These are phyloP conservation scores for Pseudozyma pruni DNA, from an alignment of 1,284 basidiomycete genomes.

Conservation along the genomic window DNA sequence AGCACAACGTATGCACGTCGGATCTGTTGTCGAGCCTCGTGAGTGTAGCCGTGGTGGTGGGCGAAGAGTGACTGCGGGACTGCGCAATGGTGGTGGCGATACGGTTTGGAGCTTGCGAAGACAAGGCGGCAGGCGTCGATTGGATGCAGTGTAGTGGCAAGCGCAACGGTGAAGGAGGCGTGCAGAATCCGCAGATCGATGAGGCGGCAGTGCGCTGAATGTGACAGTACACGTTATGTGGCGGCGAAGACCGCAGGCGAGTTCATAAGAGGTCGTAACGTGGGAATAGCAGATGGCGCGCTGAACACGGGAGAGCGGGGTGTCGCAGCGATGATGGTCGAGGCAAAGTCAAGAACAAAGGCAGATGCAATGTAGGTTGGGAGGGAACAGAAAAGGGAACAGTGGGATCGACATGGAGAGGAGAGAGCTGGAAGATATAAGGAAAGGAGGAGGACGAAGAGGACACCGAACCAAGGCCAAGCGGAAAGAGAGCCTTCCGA, in stretches of 20 bases:
- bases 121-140: too few species aligned
- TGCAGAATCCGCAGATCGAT: too few species aligned
- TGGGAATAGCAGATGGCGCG: neutral
- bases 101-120: too few species aligned
- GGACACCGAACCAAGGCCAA: neutral
- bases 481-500: conserved; percentile 26
- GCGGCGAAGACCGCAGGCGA: neutral
- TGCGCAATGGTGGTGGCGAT: too few species aligned
- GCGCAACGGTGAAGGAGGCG: too few species aligned
- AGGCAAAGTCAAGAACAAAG: neutral
- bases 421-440: conserved; percentile 10
- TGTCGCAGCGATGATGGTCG: too few species aligned
- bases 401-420: conserved; percentile 1
- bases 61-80: neutral
- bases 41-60: neutral
- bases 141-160: too few species aligned
- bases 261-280: neutral
- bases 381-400: conserved; percentile 2
- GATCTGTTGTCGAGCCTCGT: neutral
- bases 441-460: conserved; percentile 5
- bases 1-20: neutral
- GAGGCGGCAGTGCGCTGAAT: too few species aligned
- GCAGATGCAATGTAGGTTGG: neutral
- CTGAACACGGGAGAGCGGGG: too few species aligned
- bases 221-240: too few species aligned